phyloP scores from a whole-genome alignment of 2,329 filamentous ascomycete species.

The Stylonectria norvegica region DNA sequence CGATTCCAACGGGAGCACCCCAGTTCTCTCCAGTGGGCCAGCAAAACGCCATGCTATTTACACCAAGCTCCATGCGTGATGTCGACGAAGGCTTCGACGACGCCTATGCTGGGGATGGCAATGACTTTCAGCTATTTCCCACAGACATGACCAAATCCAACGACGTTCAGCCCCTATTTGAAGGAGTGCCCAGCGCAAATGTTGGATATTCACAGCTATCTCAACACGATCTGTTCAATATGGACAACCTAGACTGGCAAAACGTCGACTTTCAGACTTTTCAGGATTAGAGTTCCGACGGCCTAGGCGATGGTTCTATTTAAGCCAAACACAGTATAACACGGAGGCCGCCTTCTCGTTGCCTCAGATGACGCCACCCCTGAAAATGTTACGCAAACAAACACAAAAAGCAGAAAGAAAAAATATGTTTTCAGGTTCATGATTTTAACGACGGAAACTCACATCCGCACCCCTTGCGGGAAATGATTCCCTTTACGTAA shows the following conservation, averaged over 20 bases:
- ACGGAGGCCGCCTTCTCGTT: too few species aligned
- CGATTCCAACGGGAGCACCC: constrained; percentile 29
- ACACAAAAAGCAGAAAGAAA: not conserved
- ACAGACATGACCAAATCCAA: constrained; percentile 37
- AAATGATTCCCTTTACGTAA: too few species aligned
- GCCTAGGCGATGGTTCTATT: not conserved
- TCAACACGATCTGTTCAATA: constrained; percentile 49
- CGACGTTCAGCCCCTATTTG: constrained; percentile 45
- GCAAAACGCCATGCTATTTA: constrained; percentile 65
- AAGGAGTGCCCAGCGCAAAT: constrained; percentile 47
- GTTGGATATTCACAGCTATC: constrained; percentile 51
- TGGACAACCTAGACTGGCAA: constrained; percentile 46
- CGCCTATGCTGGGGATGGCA: constrained; percentile 41
- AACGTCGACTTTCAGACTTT: constrained; percentile 33
- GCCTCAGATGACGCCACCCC: too few species aligned
- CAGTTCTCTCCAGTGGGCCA: constrained; percentile 70
- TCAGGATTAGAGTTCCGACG: constrained; percentile 25
- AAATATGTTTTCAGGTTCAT: too few species aligned
- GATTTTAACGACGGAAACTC: too few species aligned
- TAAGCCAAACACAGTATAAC: too few species aligned
- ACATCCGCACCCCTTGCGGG: too few species aligned
- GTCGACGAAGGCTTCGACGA: constrained; percentile 66
- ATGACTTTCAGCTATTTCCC: constrained; percentile 65
- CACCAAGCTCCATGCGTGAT: constrained; percentile 58
- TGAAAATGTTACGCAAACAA: too few species aligned